phyloP scores from a whole-genome alignment of 2,329 filamentous ascomycete species.

The Apiospora sp. region DNA sequence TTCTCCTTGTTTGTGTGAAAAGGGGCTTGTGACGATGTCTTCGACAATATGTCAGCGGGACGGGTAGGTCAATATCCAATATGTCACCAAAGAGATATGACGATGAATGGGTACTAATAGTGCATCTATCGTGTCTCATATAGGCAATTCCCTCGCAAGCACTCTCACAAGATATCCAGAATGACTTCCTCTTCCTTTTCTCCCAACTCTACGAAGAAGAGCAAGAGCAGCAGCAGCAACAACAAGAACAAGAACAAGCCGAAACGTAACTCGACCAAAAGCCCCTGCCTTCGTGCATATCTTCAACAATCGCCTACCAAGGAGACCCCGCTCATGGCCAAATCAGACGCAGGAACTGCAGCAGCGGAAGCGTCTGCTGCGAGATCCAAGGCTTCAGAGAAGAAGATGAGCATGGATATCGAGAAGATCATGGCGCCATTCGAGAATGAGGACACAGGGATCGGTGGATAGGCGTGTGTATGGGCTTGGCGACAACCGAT shows the following conservation, averaged over 20 bases:
- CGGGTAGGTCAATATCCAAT: neutral
- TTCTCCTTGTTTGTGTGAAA: neutral
- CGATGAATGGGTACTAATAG: neutral
- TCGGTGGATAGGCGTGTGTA: neutral
- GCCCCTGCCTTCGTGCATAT: neutral
- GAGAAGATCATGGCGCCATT: slow-evolving; percentile 13
- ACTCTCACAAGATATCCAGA: slow-evolving; percentile 4
- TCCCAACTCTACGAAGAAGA: neutral
- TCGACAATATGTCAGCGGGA: slow-evolving; percentile 1
- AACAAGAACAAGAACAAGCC: neutral
- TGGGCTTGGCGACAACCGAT: neutral
- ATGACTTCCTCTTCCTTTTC: neutral
- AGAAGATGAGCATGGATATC: neutral
- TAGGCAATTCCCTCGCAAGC: neutral
- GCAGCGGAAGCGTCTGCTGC: neutral
- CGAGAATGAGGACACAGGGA: neutral
- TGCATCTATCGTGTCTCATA: neutral
- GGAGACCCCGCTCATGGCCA: neutral
- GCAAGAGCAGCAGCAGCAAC: neutral
- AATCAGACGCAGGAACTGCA: neutral
- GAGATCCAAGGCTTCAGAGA: neutral
- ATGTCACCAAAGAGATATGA: neutral
- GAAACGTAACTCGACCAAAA: neutral
- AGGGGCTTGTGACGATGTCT: neutral
- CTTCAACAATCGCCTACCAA: neutral